Conservation (phyloP, 1,284 basidiomycete species). For the Leccinum proliferum region DNA sequence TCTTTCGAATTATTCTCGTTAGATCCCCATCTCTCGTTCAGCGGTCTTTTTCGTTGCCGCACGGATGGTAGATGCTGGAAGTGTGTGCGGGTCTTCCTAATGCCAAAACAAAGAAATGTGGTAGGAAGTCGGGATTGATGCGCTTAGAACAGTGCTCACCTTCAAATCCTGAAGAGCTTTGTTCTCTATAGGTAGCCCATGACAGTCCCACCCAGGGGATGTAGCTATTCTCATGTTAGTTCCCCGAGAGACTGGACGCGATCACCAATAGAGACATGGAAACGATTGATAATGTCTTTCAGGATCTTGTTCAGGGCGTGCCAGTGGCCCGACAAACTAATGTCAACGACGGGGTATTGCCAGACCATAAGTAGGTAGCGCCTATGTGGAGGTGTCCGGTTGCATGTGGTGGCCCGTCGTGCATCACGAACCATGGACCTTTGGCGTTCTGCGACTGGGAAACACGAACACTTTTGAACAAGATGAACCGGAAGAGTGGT, state of each 20-base stretch:
- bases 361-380: slow-evolving; percentile 30
- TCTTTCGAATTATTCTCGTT: slow-evolving; percentile 77
- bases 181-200: slow-evolving; percentile 95
- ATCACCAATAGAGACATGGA: slow-evolving; percentile 74
- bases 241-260: slow-evolving; percentile 63
- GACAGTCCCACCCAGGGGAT: slow-evolving; percentile 97
- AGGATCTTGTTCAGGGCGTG: slow-evolving; percentile 97
- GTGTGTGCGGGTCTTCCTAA: slow-evolving; percentile 48
- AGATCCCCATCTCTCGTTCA: slow-evolving; percentile 67
- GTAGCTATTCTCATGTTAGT: slow-evolving; percentile 52
- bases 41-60: slow-evolving; percentile 72
- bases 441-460: slow-evolving; percentile 58
- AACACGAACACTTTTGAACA: slow-evolving; percentile 4
- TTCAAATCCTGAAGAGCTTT: slow-evolving; percentile 80
- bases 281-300: slow-evolving; percentile 96
- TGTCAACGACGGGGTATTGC: slow-evolving; percentile 1
- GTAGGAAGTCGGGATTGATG: background rate
- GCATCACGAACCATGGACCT: slow-evolving; percentile 76
- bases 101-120: slow-evolving; percentile 4
- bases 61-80: slow-evolving; percentile 66
- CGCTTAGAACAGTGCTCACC: slow-evolving; percentile 34
- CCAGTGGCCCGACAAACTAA: slow-evolving; percentile 41
- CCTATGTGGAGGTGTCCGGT: slow-evolving; percentile 97
- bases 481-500: background rate
- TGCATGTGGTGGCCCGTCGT: slow-evolving; percentile 98